Base-by-base conservation (phyloP, 306 rosid genomes). In the Macrotyloma uniflorum region DNA sequence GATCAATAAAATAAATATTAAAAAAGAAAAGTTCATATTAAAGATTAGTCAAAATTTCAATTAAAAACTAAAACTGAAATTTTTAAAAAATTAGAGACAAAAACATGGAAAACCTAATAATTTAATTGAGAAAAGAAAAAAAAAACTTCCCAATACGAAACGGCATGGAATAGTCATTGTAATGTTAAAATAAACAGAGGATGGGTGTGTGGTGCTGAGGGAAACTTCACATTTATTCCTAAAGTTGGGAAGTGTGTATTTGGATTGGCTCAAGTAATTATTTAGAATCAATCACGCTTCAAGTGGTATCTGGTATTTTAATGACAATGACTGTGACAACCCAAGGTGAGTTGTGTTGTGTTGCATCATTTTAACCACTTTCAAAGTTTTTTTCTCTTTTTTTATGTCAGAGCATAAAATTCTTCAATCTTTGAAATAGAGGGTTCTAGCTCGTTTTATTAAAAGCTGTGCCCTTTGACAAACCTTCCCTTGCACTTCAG, bases 401-500 rank as follows among this genome's bases (percentile, higher is more conserved):
- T 38, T 38, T 38, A 55, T 76, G 59, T 32, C 49, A 75, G 80
- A 69, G 80, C 85, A 49, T 71, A 71, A 65, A 77, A 76, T 73
- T 72, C 78, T 43, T 38, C 80, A 64, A 47, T 69, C 76, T 73
- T 83, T 83, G 85, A 83, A 80, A 83, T 54, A 80, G 53, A 80
- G 74, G 80, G 69, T 54, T 68, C 33, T 24, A 33, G 33, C 78
- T 69, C 67, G 26, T 57, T 64, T 30, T 63, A 71, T 79, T 12
- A 71, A 79, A 84, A 79, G 86, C 4, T 2, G 83, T 26, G 67
- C 74, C 51, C 61, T 42, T 83, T 80, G 87, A 86, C 83, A 78
- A 67, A 78, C 45, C 24, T 42, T 22, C 36, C 38, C 77, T 64
- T 19, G 58, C 61, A 61, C 43, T 64, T 69, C 77, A 74, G 72